These are phyloP conservation scores for Clavispora santaluciae DNA, from an alignment of 805 yeast species.

Conservation along the genomic window DNA sequence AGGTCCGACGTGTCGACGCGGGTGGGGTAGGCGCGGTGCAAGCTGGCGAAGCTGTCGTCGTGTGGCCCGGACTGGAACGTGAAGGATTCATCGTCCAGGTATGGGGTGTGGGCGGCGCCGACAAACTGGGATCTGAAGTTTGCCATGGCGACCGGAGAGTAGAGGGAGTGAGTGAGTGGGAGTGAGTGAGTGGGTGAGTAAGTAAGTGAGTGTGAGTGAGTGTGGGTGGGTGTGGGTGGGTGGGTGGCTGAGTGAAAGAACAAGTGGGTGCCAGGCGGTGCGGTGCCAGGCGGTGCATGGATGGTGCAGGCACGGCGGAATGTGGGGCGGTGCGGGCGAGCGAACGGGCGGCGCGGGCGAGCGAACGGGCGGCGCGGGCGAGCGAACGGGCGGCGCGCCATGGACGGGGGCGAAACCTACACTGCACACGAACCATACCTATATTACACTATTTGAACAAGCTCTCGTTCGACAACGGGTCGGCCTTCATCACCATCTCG, in stretches of 20 bases:
- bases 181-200: too few relatives aligned
- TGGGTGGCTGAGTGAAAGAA: too few relatives aligned
- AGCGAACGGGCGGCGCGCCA: neutral
- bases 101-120: neutral
- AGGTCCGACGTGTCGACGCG: neutral
- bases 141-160: constrained; percentile 5
- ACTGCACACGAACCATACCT: neutral
- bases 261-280: too few relatives aligned
- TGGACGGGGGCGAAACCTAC: neutral
- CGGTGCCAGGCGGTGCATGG: too few relatives aligned
- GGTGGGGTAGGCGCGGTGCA: neutral
- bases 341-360: too few relatives aligned
- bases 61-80: neutral
- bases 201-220: too few relatives aligned
- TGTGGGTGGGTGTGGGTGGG: too few relatives aligned
- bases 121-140: constrained; percentile 9
- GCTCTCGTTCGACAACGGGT: constrained; percentile 77
- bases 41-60: neutral
- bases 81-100: neutral
- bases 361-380: too few relatives aligned
- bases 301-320: too few relatives aligned
- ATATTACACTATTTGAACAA: constrained; percentile 49
- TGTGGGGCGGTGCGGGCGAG: too few relatives aligned
- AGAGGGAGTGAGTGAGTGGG: too few relatives aligned
- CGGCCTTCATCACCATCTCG: constrained; percentile 67